A percentile compares a stretch with the other conserved stretches of the same genome.
Evolutionary conservation across 1,284 basidiomycete species (phyloP).

Genomic region (Coriolopsis trogii): DNA sequence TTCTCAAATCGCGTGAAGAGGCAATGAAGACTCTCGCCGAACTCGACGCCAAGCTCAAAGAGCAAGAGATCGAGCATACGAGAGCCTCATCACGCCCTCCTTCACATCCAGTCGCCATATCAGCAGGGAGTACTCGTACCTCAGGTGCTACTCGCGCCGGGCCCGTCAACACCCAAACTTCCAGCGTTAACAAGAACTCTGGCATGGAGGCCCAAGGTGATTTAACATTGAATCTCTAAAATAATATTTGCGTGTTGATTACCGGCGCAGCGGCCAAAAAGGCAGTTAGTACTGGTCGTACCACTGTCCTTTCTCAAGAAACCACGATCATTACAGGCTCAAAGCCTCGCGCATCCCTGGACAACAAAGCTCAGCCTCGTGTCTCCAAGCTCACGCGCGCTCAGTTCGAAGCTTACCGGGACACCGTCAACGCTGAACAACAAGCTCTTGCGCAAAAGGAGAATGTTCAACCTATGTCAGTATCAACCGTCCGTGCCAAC

Average conservation of each 20-base stretch:
- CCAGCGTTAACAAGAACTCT: too few relatives aligned
- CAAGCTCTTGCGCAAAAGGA: neutral
- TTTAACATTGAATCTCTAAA: too few relatives aligned
- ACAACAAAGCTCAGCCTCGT: neutral
- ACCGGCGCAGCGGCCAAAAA: too few relatives aligned
- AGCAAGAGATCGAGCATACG: neutral
- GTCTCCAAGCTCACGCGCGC: neutral
- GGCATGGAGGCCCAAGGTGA: too few relatives aligned
- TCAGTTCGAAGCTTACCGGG: neutral
- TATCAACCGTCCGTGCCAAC: too few relatives aligned
- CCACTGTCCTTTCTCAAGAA: neutral
- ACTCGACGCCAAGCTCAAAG: neutral
- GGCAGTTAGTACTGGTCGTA: too few relatives aligned
- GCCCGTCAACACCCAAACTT: too few relatives aligned
- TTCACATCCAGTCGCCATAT: too few relatives aligned
- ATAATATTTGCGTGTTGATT: too few relatives aligned
- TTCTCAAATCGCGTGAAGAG: neutral
- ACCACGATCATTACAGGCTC: neutral
- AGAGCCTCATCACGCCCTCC: neutral
- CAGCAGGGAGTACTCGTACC: too few relatives aligned
- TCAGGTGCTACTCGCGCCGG: too few relatives aligned
- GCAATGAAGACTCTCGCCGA: neutral
- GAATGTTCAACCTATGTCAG: neutral
- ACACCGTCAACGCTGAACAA: neutral
- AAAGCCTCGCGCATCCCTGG: neutral